Evolutionary conservation across 352 stramenopile genomes (phyloP), one percentile per base, ranked within the genome.

Genomic region (Blastocystis sp.): DNA sequence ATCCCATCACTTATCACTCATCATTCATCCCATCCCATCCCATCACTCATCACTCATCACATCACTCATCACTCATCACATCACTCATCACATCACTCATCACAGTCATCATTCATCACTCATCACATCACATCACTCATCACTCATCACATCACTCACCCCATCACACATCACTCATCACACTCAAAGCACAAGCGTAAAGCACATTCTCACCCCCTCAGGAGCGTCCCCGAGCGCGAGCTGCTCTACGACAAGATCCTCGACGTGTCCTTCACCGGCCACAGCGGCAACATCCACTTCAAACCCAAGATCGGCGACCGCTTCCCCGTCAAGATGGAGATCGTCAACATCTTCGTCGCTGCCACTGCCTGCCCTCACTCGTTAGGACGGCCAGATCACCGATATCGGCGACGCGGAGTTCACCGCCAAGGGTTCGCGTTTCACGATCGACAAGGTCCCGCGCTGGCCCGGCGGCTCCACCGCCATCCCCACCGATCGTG

Each of bases 401-500:
- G 60, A 67, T 62, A 67, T 76, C 45, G 53, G 52, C 17, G 48
- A 81, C n/a, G 3, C 34, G 28, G 60, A 62, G 19, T 76, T 70
- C 65, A 61, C 10, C 19, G 19, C 61, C 28, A 65, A 19, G 2
- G 9, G 61, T 34, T 74, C 61, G 11, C 28, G 40, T 23, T 89
- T 77, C 23, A 38, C n/a, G 23, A 71, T 71, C 53, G 59, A 67
- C 38, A 45, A 9, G n/a, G 60, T 76, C 23, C 52, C 82, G 23
- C 45, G 40, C 5, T 89, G 86, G 86, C 69, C 86, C 17, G 86
- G 86, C 23, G 86, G 86, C 23, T 5, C n/a, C 45, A 88, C 86
- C 38, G 70, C 59, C 14, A 77, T 88, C 4, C 86, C 86, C 5
- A 88, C 86, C 1, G 86, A 89, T 38, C 86, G 86, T 60, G 59